Conservation (phyloP, 2,329 filamentous ascomycete species). For the Diaporthe nobilis region DNA sequence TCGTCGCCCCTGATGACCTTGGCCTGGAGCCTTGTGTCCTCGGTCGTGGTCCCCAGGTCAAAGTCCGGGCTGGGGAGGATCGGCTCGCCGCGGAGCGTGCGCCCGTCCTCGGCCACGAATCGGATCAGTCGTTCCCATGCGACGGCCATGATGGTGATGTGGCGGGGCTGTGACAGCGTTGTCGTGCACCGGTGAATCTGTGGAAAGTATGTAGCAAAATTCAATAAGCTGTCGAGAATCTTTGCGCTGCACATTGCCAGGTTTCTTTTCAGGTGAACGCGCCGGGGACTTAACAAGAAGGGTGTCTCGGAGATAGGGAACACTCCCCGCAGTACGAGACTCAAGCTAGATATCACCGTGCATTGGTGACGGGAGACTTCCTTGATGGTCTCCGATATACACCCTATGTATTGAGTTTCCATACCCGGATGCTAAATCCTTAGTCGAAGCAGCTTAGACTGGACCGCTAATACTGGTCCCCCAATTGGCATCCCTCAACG, state of each 20-base stretch:
- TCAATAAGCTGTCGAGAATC: background rate
- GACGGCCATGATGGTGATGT: conserved; percentile 49
- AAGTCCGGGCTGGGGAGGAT: conserved; percentile 60
- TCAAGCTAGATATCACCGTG: too few species aligned
- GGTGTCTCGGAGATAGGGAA: conserved; percentile 3
- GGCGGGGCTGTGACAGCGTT: too few species aligned
- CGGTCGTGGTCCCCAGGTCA: conserved; percentile 63
- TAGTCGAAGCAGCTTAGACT: background rate
- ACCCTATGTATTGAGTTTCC: background rate
- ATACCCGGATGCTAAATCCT: background rate
- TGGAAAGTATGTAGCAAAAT: background rate
- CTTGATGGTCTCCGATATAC: too few species aligned
- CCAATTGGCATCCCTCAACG: background rate
- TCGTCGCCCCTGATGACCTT: conserved; percentile 65
- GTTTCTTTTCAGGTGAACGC: background rate
- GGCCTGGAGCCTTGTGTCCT: conserved; percentile 63
- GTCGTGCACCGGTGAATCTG: too few species aligned
- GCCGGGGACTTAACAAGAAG: background rate
- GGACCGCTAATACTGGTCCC: background rate
- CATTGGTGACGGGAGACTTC: background rate
- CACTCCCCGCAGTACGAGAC: background rate
- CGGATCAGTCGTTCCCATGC: conserved; percentile 68
- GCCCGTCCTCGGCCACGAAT: conserved; percentile 66
- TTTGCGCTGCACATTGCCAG: background rate
- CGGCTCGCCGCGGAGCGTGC: conserved; percentile 65